A percentile compares a stretch with the other conserved stretches of the same genome.
Evolutionary conservation across 192 early-diverging fungal genomes (phyloP).

Genomic region (Gamsiella multidivaricata): DNA sequence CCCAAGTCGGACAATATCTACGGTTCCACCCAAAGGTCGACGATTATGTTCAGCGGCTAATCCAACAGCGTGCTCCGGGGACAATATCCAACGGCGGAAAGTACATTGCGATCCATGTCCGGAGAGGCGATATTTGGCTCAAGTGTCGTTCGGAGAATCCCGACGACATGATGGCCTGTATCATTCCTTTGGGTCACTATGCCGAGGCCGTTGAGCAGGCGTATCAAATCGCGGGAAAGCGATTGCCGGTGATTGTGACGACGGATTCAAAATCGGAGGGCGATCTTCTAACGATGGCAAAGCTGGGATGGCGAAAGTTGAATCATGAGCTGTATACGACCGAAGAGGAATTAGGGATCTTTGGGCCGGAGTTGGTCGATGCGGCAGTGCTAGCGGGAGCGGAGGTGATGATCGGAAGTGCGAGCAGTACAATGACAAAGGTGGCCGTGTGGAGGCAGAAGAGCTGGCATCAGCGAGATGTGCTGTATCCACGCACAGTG

Average conservation of each 20-base stretch:
- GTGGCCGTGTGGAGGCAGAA: slow-evolving; percentile 24
- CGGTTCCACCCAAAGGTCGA: slow-evolving; percentile 23
- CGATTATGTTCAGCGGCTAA: slow-evolving; percentile 15
- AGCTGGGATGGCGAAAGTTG: slow-evolving; percentile 31
- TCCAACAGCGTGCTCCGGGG: slow-evolving; percentile 30
- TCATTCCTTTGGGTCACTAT: slow-evolving; percentile 33
- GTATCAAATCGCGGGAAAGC: neutral
- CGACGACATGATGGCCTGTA: slow-evolving; percentile 24
- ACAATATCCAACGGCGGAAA: slow-evolving; percentile 8
- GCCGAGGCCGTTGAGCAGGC: slow-evolving; percentile 39
- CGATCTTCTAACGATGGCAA: slow-evolving; percentile 32
- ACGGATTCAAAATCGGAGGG: slow-evolving; percentile 22
- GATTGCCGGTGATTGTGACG: slow-evolving; percentile 31
- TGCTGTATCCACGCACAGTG: slow-evolving; percentile 34
- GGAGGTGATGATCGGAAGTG: slow-evolving; percentile 33
- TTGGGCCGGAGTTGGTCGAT: slow-evolving; percentile 46
- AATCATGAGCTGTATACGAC: slow-evolving; percentile 44
- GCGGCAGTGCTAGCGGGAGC: slow-evolving; percentile 35
- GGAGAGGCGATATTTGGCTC: slow-evolving; percentile 48
- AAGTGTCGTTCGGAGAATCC: slow-evolving; percentile 21
- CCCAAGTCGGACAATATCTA: slow-evolving; percentile 9
- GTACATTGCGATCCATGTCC: slow-evolving; percentile 44
- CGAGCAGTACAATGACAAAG: slow-evolving; percentile 29
- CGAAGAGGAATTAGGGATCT: slow-evolving; percentile 38
- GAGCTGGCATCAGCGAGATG: slow-evolving; percentile 21